Base-by-base conservation (phyloP, 371 early-diverging fungal species). In the Syncephalastrum sp. region DNA sequence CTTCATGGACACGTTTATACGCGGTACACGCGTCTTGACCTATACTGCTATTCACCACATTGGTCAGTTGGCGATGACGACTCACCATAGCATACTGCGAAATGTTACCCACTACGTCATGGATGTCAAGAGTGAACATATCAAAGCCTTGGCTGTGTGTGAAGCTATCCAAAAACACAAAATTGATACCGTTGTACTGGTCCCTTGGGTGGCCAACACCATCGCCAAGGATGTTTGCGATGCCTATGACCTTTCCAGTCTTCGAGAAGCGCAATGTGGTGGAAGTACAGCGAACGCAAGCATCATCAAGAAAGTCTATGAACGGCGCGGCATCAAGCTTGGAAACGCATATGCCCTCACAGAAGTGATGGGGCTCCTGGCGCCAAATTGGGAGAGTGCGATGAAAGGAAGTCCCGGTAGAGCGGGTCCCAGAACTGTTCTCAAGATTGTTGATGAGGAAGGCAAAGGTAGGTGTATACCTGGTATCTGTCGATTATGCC, bases 141-240 rank as follows among this genome's bases (percentile, higher is more conserved):
- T 0, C 7, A 33, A 33, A 33, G 38, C 38, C 38, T 33, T 33
- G 38, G 38, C 2, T 33, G 38, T 33, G 12, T 83, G 92, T 51
- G 54, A 68, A 48, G 60, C 76, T 5, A 68, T 92, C 23, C 76
- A 85, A 54, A 65, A 63, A 1, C 63, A 86, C 67, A 77, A 80
- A 50, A 81, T 90, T 47, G 80, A 83, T 3, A 65, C 71, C 19
- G 70, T 83, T 13, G 77, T 79, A 57, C 64, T 94, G 14, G 94
- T 87, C 0, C 95, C 95, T 6, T 93, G 94, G 0, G 86, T 94
- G 53, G 62, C 85, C 19, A 61, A 89, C 4, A 61, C 75, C 14
- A 63, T 91, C 14, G 77, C 79, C 13, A 88, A 89, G 54, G 63
- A 79, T 49, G 85, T 90, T 16, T 33, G 38, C 10, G 59, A 79